Conservation (phyloP, 2,329 filamentous ascomycete species). For the Fusarium piperis region DNA sequence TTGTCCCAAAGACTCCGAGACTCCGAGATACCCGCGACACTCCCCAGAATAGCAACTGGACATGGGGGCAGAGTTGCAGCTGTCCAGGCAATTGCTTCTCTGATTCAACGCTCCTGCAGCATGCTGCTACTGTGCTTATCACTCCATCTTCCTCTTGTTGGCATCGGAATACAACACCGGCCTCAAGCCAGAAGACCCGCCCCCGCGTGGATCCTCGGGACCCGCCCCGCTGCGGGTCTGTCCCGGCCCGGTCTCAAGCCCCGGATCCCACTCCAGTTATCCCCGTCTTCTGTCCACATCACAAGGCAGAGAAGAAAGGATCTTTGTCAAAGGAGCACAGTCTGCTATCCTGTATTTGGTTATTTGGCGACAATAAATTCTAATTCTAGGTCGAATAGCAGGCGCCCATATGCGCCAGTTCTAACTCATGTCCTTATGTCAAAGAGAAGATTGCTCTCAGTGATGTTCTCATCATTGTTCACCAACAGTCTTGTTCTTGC, state of each 20-base stretch:
- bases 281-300: background rate
- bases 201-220: background rate
- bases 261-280: background rate
- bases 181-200: background rate
- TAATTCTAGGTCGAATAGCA: background rate
- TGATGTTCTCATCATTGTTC: background rate
- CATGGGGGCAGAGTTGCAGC: background rate
- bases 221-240: conserved; percentile 6
- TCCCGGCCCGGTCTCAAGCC: background rate
- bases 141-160: background rate
- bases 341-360: background rate
- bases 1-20: conserved; percentile 22
- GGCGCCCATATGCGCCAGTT: background rate
- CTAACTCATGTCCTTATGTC: background rate
- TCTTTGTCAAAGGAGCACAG: background rate
- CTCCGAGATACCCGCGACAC: conserved; percentile 20
- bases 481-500: background rate
- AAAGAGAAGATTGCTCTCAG: background rate
- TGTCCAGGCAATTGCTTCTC: background rate
- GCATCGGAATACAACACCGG: conserved; percentile 13
- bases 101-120: background rate
- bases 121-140: background rate
- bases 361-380: too few relatives aligned
- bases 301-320: background rate
- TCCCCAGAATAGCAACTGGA: background rate